A percentile compares a stretch with the other conserved stretches of the same genome.
phyloP scores from a whole-genome alignment of 1,284 basidiomycete species.

The Bondarzewia mesenterica region DNA sequence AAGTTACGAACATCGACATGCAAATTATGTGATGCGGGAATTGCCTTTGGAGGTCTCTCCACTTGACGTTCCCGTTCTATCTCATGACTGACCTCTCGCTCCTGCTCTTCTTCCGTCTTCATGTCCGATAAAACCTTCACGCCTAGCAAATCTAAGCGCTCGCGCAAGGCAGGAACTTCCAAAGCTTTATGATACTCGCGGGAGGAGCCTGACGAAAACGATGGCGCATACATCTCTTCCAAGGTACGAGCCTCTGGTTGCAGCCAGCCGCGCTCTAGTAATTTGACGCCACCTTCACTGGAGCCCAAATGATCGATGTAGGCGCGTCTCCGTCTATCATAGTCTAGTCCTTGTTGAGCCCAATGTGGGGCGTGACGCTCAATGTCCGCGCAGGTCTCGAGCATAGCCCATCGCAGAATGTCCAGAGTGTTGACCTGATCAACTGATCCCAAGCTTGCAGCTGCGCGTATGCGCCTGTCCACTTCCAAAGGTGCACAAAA shows the following conservation, averaged over 20 bases:
- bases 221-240: slow-evolving; percentile 32
- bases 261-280: slow-evolving; percentile 31
- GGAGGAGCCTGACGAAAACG: slow-evolving; percentile 2
- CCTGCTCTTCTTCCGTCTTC: slow-evolving; percentile 38
- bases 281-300: too few relatives aligned
- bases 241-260: slow-evolving; percentile 31
- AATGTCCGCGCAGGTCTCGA: slow-evolving; percentile 37
- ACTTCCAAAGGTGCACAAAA: slow-evolving; percentile 43
- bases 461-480: slow-evolving; percentile 29
- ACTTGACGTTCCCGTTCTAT: slow-evolving; percentile 31
- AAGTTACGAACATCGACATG: slow-evolving; percentile 21
- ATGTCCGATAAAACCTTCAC: slow-evolving; percentile 11
- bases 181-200: slow-evolving; percentile 1
- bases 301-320: too few relatives aligned
- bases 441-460: slow-evolving; percentile 9
- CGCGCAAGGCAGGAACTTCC: slow-evolving; percentile 17
- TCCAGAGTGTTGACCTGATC: slow-evolving; percentile 21
- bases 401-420: slow-evolving; percentile 38
- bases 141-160: slow-evolving; percentile 23
- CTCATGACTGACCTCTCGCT: slow-evolving; percentile 38
- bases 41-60: slow-evolving; percentile 23
- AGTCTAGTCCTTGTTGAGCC: slow-evolving; percentile 40
- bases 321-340: slow-evolving; percentile 23
- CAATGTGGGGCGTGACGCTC: slow-evolving; percentile 32
- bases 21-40: slow-evolving; percentile 18